Conservation (phyloP, 345 rosid species). For the Syzygium aqueum region DNA sequence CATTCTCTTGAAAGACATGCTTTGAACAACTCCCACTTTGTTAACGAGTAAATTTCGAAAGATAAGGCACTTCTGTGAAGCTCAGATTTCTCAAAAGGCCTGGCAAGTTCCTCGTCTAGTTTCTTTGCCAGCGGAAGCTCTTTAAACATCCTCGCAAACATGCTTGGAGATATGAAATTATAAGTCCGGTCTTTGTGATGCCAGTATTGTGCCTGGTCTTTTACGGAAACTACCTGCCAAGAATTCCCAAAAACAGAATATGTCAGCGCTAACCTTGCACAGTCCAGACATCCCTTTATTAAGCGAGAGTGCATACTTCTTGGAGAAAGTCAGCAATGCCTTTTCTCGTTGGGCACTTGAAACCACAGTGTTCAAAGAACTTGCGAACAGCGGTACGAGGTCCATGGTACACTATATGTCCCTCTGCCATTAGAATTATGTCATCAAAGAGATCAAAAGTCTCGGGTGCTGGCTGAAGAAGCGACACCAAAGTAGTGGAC, state of each 20-base stretch:
- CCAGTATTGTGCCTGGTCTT: slow-evolving; percentile 72
- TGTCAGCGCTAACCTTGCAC: not conserved
- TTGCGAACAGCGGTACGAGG: too few relatives aligned
- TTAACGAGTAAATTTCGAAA: slow-evolving; percentile 28
- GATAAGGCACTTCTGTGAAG: slow-evolving; percentile 28
- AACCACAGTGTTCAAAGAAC: too few relatives aligned
- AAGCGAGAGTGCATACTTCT: too few relatives aligned
- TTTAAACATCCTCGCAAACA: slow-evolving; percentile 28
- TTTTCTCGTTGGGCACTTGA: too few relatives aligned
- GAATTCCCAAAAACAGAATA: not conserved
- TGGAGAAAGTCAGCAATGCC: too few relatives aligned
- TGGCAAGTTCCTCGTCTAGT: slow-evolving; percentile 27
- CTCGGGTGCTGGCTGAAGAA: too few relatives aligned
- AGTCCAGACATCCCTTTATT: not conserved
- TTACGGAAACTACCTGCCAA: slow-evolving; percentile 41
- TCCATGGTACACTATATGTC: too few relatives aligned
- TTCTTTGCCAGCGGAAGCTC: slow-evolving; percentile 24
- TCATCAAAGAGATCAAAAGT: too few relatives aligned
- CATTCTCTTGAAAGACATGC: slow-evolving; percentile 57
- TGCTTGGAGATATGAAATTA: slow-evolving; percentile 32
- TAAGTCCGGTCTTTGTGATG: slow-evolving; percentile 17
- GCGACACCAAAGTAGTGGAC: too few relatives aligned
- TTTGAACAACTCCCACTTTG: slow-evolving; percentile 49
- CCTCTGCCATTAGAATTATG: too few relatives aligned
- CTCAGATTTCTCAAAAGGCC: slow-evolving; percentile 26